Percentiles rank a stretch among this genome's conserved stretches.
Conservation (phyloP, 306 rosid species). For the Prunus kanzakura region DNA sequence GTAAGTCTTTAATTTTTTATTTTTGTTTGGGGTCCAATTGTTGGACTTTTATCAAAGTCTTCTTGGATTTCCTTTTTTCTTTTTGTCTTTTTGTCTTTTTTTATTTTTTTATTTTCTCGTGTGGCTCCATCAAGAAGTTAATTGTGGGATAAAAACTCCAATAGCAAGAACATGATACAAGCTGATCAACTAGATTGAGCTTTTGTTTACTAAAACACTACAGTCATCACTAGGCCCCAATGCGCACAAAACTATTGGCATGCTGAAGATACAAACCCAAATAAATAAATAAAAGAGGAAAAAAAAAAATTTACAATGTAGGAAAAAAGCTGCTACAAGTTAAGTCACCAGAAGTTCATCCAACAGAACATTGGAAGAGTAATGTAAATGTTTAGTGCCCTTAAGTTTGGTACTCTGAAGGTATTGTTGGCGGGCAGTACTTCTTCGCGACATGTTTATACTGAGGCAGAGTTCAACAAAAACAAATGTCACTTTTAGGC, state of each 20-base stretch:
- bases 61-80: too few relatives aligned
- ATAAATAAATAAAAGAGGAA: background rate
- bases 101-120: too few relatives aligned
- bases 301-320: conserved; percentile 28
- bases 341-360: conserved; percentile 27
- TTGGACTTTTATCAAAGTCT: too few relatives aligned
- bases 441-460: conserved; percentile 87
- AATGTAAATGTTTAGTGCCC: conserved; percentile 1
- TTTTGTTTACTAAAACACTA: conserved; percentile 2
- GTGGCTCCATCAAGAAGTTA: background rate
- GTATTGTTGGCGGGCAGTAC: conserved; percentile 63
- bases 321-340: conserved; percentile 13
- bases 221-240: conserved; percentile 6
- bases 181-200: background rate
- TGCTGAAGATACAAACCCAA: conserved; percentile 9
- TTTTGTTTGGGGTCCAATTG: too few relatives aligned
- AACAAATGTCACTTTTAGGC: background rate
- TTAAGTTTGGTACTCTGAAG: conserved; percentile 61
- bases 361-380: conserved; percentile 45
- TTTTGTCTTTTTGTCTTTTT: too few relatives aligned
- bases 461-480: conserved; percentile 39
- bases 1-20: too few relatives aligned
- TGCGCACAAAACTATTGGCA: conserved; percentile 22
- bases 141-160: background rate
- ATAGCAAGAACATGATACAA: background rate